Percentiles rank a stretch among this genome's conserved stretches.
These are phyloP conservation scores for Fusarium citri DNA, from an alignment of 2,329 filamentous ascomycete species.

Conservation along the genomic window DNA sequence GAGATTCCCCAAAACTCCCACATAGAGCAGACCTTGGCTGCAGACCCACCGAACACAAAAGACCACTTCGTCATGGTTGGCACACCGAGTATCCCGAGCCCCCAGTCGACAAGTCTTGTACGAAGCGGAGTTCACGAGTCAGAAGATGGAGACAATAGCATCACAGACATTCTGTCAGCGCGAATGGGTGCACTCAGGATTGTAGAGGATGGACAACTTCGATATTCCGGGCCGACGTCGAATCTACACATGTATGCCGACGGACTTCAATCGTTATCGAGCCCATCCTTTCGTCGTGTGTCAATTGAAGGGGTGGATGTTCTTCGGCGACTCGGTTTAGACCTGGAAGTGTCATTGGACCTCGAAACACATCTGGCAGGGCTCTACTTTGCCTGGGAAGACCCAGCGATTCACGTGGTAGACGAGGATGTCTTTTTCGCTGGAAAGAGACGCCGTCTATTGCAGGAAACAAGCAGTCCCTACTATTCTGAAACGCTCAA, in stretches of 20 bases:
- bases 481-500: conserved; percentile 44
- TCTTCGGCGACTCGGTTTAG: conserved; percentile 17
- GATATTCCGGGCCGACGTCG: conserved; percentile 39
- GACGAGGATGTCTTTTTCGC: conserved; percentile 38
- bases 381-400: conserved; percentile 45
- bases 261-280: conserved; percentile 1
- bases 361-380: conserved; percentile 35
- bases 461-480: conserved; percentile 13
- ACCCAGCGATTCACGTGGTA: conserved; percentile 41
- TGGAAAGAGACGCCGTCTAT: conserved; percentile 8
- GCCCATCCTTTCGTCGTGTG: not conserved
- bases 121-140: not conserved
- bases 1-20: too few species aligned
- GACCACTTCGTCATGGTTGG: not conserved
- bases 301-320: not conserved
- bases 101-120: not conserved
- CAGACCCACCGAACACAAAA: too few species aligned
- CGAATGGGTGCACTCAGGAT: conserved; percentile 30
- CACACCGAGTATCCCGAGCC: not conserved
- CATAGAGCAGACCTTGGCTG: too few species aligned
- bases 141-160: not conserved
- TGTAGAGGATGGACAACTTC: conserved; percentile 29
- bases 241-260: conserved; percentile 23
- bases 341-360: conserved; percentile 15
- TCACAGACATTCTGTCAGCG: conserved; percentile 24